A percentile compares a stretch with the other conserved stretches of the same genome.
phyloP scores from a whole-genome alignment of 805 yeast species.

The Blastobotrys robertii region DNA sequence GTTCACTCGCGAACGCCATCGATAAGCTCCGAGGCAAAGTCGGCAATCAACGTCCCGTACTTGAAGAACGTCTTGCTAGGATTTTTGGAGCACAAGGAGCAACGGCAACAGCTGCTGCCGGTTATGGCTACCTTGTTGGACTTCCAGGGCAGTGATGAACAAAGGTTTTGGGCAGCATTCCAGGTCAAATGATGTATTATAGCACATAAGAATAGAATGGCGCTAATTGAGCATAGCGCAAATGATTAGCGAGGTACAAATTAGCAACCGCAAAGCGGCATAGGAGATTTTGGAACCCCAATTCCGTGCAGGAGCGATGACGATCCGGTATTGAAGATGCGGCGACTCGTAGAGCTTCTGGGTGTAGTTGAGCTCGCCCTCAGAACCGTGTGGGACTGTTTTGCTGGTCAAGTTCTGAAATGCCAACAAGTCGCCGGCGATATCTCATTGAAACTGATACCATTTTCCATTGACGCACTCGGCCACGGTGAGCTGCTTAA shows the following conservation, averaged over 20 bases:
- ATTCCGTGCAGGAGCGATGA: too few species aligned
- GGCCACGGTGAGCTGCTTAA: slow-evolving; percentile 64
- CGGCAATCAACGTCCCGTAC: slow-evolving; percentile 54
- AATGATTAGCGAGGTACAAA: too few species aligned
- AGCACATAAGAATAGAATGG: too few species aligned
- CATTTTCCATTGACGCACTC: slow-evolving; percentile 56
- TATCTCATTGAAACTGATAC: slow-evolving; percentile 16
- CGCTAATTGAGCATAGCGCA: too few species aligned
- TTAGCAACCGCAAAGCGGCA: too few species aligned
- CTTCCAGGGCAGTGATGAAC: slow-evolving; percentile 62
- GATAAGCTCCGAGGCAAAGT: slow-evolving; percentile 3
- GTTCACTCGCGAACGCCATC: slow-evolving; percentile 6
- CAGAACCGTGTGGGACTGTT: too few species aligned
- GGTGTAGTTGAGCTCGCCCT: too few species aligned
- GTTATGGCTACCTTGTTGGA: slow-evolving; percentile 70
- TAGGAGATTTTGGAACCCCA: too few species aligned
- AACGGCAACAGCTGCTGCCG: slow-evolving; percentile 73
- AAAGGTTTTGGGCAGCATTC: slow-evolving; percentile 49
- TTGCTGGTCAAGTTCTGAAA: too few species aligned
- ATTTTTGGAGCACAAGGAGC: slow-evolving; percentile 87
- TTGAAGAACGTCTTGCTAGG: slow-evolving; percentile 86
- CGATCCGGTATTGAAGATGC: too few species aligned
- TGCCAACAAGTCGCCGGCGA: background rate
- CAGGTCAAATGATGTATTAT: slow-evolving; percentile 7
- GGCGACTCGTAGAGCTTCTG: too few species aligned